Evolutionary conservation across 768 basidiomycete genomes (phyloP).

Genomic region (Clitopilus hobsonii): DNA sequence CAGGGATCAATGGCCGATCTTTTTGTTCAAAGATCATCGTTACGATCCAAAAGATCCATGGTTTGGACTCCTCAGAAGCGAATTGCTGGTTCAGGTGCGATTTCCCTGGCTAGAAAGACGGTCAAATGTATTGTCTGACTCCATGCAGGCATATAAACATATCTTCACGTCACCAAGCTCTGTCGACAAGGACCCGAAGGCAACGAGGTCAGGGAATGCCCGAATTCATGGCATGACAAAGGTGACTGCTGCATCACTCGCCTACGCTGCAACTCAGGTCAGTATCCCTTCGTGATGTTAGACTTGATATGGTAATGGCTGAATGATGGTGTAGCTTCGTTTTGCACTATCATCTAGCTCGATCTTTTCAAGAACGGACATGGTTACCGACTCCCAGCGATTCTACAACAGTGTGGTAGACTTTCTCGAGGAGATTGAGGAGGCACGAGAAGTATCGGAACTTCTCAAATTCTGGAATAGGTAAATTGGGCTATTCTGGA

Average conservation of each 20-base stretch:
- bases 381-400: constrained; percentile 9
- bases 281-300: background rate
- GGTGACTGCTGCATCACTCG: background rate
- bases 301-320: background rate
- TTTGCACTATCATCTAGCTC: constrained; percentile 9
- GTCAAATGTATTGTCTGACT: background rate
- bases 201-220: background rate
- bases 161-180: constrained; percentile 25
- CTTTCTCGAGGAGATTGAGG: no score
- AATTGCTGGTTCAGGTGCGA: constrained; percentile 16
- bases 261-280: background rate
- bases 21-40: constrained; percentile 12
- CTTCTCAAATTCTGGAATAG: no score
- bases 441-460: no score
- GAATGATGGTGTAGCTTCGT: background rate
- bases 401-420: constrained; percentile 11
- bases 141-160: constrained; percentile 18
- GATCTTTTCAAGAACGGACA: constrained; percentile 10
- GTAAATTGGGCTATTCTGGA: no score
- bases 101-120: background rate
- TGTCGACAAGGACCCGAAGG: constrained; percentile 16
- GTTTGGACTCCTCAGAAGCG: constrained; percentile 18
- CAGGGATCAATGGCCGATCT: constrained; percentile 20
- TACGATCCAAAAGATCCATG: constrained; percentile 21
- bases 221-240: background rate